A percentile compares a stretch with the other conserved stretches of the same genome.
phyloP scores from a whole-genome alignment of 1,139 yeast species.

The Lodderomyces margitis region DNA sequence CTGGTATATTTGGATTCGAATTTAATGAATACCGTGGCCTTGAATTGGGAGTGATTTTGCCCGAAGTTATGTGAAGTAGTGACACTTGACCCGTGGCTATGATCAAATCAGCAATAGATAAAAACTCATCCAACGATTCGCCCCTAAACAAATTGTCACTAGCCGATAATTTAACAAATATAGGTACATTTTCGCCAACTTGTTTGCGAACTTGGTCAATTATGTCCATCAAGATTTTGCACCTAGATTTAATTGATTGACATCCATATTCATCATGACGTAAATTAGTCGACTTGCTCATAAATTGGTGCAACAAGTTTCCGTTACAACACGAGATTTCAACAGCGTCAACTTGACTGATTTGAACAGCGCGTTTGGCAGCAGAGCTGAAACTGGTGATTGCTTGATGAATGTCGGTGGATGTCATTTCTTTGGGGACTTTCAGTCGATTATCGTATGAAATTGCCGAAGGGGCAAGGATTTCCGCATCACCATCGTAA shows the following conservation, averaged over 20 bases:
- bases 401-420: conserved; percentile 30
- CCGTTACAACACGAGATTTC: conserved; percentile 56
- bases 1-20: conserved; percentile 11
- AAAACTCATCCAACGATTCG: conserved; percentile 20
- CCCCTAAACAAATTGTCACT: conserved; percentile 31
- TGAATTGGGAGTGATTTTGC: conserved; percentile 39
- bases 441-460: conserved; percentile 25
- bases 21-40: conserved; percentile 12
- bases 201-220: conserved; percentile 43
- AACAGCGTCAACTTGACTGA: conserved; percentile 43
- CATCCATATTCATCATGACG: conserved; percentile 56
- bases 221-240: conserved; percentile 56
- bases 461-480: conserved; percentile 44
- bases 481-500: conserved; percentile 12
- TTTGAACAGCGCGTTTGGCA: conserved; percentile 44
- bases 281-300: conserved; percentile 33
- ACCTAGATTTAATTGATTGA: conserved; percentile 54
- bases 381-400: conserved; percentile 39
- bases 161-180: conserved; percentile 45
- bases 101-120: neutral
- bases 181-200: conserved; percentile 26
- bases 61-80: conserved; percentile 53
- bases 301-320: conserved; percentile 40
- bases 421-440: conserved; percentile 30
- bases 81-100: neutral